Percentiles rank a stretch among this genome's conserved stretches.
Conservation (phyloP, 2,329 filamentous ascomycete genomes). For the Nemania sp. region DNA sequence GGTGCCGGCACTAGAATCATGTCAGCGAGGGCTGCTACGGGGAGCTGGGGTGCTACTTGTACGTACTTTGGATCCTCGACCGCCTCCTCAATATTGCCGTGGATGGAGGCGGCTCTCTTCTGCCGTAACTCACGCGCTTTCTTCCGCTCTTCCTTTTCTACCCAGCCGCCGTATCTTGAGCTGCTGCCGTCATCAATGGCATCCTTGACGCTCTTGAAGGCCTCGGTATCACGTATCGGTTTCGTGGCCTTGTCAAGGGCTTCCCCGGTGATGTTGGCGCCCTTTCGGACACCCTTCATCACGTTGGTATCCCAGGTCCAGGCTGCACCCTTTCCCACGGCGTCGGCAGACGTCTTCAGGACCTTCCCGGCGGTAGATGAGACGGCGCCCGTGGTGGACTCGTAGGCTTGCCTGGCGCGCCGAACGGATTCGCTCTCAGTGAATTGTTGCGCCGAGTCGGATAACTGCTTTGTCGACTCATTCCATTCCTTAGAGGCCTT, state of each 20-base stretch:
- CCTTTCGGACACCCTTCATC: constrained; percentile 87
- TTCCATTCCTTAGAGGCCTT: constrained; percentile 99
- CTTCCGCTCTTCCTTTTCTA: constrained; percentile 91
- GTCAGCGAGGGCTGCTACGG: constrained; percentile 34
- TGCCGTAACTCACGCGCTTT: constrained; percentile 77
- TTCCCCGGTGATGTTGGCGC: constrained; percentile 82
- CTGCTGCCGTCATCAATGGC: constrained; percentile 97
- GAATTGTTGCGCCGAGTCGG: constrained; percentile 86
- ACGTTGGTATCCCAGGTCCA: constrained; percentile 98
- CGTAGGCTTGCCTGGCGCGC: constrained; percentile 82
- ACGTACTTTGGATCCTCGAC: constrained; percentile 89
- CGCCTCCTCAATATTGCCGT: constrained; percentile 61
- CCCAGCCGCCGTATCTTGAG: constrained; percentile 93
- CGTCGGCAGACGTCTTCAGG: constrained; percentile 82
- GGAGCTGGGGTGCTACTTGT: not conserved
- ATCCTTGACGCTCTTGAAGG: constrained; percentile 91
- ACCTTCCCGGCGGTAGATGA: constrained; percentile 77
- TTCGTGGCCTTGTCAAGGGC: constrained; percentile 93
- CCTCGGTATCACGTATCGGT: constrained; percentile 91
- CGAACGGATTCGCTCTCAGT: constrained; percentile 90
- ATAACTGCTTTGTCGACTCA: constrained; percentile 93
- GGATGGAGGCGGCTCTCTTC: constrained; percentile 58
- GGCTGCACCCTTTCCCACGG: constrained; percentile 84
- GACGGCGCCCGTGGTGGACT: constrained; percentile 82
- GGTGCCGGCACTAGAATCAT: constrained; percentile 75